phyloP scores from a whole-genome alignment of 495 filamentous ascomycete genomes.

The Penicillium egyptiacum region DNA sequence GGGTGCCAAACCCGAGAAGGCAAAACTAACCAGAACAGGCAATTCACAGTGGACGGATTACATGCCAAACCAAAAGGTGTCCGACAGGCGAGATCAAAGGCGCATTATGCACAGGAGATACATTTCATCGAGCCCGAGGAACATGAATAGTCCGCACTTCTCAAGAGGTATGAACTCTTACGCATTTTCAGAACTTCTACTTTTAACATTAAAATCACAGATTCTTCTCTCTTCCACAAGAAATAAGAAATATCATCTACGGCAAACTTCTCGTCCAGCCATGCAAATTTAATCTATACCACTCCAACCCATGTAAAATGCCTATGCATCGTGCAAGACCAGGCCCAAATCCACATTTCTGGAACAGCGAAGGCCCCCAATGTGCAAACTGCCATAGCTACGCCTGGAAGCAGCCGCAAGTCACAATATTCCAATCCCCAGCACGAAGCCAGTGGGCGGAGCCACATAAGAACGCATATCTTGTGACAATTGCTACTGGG shows the following conservation, averaged over 20 bases:
- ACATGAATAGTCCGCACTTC: not conserved
- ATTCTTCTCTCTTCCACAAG: slow-evolving; percentile 26
- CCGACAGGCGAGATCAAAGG: not conserved
- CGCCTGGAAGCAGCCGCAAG: not conserved
- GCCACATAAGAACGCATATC: slow-evolving; percentile 15
- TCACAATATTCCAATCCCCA: slow-evolving; percentile 12
- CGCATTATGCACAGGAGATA: not conserved
- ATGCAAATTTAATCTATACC: slow-evolving; percentile 24
- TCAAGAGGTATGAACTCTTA: not conserved
- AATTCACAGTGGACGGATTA: too few species aligned
- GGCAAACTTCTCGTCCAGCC: slow-evolving; percentile 27
- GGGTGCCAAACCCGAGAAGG: too few species aligned
- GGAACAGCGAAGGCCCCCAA: not conserved
- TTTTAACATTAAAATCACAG: slow-evolving; percentile 1
- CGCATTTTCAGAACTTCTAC: not conserved
- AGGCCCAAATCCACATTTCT: not conserved
- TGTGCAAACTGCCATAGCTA: not conserved
- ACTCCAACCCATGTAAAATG: slow-evolving; percentile 12
- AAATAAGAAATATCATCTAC: slow-evolving; percentile 29
- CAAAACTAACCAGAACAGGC: too few species aligned
- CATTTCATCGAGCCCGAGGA: not conserved
- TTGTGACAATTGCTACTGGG: slow-evolving; percentile 30
- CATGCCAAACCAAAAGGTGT: not conserved
- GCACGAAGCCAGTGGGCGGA: slow-evolving; percentile 27
- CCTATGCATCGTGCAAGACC: not conserved